Evolutionary conservation across 305 asterid genomes (phyloP), one percentile per base, ranked within the genome.

Genomic region (Rubia balearica): DNA sequence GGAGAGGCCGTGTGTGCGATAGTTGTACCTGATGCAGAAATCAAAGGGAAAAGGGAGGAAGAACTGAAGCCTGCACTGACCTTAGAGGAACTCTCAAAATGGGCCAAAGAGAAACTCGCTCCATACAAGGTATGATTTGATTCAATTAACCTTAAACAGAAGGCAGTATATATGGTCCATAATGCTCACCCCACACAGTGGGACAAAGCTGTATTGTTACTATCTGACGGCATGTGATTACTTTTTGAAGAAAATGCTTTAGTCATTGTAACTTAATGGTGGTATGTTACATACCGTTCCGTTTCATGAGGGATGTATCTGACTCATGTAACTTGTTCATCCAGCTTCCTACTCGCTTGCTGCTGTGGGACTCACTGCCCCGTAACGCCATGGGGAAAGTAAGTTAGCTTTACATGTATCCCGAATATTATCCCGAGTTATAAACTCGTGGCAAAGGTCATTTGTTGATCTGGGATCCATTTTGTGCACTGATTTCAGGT

Each of bases 381-480:
- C 95, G 96, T 57, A 94, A 94, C 76, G 98, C 98, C 10, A 94
- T 94, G 98, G 98, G 98, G 76, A 94, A 94, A 90, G 98, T 89
- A 61, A 79, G 74, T 73, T 64, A 8, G 14, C 51, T 12, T 36
- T 24, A 24, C 22, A 21, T 11, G 7, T 12, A 17, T 62, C 41
- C 65, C 8, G 9, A 60, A 5, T 27, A 10, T 60, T 5, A 24
- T 24, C 38, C 36, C 14, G 21, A 33, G 36, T 33, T 1, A 33
- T 33, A 33, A 33, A 33, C 45, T 42, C 1, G 45, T 42, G 56
- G 36, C 8, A 8, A 60, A 7, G 8, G 38, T 69, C 64, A 30
- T 41, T 41, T 38, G 42, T 63, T 38, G 67, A 33, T 17, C n/a
- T 61, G 42, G 49, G 68, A 11, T 68, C 72, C 11, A 21, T 19